Evolutionary conservation across 176 grass and related monocot species (phyloP).

Genomic region (Pharus latifolius): DNA sequence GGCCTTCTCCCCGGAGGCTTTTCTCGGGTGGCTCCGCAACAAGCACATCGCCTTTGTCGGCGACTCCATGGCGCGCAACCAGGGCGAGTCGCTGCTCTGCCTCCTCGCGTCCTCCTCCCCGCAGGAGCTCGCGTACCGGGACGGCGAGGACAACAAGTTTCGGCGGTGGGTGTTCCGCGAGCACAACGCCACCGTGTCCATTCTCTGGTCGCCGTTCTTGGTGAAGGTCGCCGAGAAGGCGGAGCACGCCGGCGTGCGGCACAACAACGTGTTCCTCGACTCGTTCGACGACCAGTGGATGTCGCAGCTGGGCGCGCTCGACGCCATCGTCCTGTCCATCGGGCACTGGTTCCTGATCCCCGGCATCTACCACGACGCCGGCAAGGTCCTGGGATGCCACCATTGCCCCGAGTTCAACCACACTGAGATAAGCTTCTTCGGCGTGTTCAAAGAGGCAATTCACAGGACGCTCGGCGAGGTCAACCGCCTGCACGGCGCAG

Average conservation of each 20-base stretch:
- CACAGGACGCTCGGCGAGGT: conserved; percentile 43
- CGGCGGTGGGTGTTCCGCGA: conserved; percentile 55
- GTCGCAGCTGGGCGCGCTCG: conserved; percentile 26
- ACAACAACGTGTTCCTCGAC: conserved; percentile 76
- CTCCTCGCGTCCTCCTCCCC: conserved; percentile 39
- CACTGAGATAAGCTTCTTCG: conserved; percentile 82
- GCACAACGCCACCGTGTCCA: conserved; percentile 56
- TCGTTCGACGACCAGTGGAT: conserved; percentile 62
- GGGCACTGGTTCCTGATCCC: conserved; percentile 86
- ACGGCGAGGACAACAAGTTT: conserved; percentile 44
- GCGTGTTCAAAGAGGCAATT: conserved; percentile 45
- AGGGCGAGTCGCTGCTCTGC: conserved; percentile 71
- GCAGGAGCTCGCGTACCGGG: conserved; percentile 40
- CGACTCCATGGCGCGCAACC: conserved; percentile 85
- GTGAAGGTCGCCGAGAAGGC: conserved; percentile 53
- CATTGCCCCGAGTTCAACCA: conserved; percentile 54
- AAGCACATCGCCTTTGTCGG: conserved; percentile 69
- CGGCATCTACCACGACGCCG: conserved; percentile 61
- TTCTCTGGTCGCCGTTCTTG: conserved; percentile 85
- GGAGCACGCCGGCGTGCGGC: conserved; percentile 34
- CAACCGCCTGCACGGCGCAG: not conserved
- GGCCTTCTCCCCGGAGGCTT: conserved; percentile 40
- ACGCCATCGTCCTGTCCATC: conserved; percentile 45
- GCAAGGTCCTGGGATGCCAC: conserved; percentile 64
- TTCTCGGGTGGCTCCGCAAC: conserved; percentile 45